These are phyloP conservation scores for Amanita rubescens DNA, from an alignment of 768 basidiomycete species.

Conservation along the genomic window DNA sequence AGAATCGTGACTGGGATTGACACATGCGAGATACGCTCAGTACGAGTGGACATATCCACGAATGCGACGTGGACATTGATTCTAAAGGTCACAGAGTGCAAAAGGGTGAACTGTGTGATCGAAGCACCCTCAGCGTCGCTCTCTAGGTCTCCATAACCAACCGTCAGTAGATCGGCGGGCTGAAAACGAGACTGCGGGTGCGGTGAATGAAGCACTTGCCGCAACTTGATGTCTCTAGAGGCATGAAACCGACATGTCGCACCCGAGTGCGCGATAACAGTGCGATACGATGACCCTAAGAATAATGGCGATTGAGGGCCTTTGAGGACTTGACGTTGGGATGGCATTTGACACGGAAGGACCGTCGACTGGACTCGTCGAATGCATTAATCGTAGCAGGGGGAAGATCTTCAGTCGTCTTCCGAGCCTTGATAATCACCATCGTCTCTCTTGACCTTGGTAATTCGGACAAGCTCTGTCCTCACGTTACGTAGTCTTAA, in stretches of 20 bases:
- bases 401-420: constrained; percentile 20
- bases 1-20: constrained; percentile 65
- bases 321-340: constrained; percentile 27
- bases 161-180: constrained; percentile 33
- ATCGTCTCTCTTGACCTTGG: constrained; percentile 45
- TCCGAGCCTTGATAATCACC: constrained; percentile 32
- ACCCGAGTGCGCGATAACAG: constrained; percentile 75
- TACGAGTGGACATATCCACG: constrained; percentile 60
- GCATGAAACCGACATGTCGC: constrained; percentile 90
- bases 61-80: constrained; percentile 72
- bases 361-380: constrained; percentile 7
- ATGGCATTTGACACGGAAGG: constrained; percentile 15
- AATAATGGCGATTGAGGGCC: constrained; percentile 31
- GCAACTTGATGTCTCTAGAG: constrained; percentile 60
- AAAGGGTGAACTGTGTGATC: constrained; percentile 73
- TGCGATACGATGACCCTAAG: constrained; percentile 36
- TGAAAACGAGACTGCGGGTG: constrained; percentile 37
- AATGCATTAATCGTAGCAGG: constrained; percentile 12
- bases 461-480: constrained; percentile 65
- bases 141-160: constrained; percentile 41
- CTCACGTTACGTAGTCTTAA: constrained; percentile 74
- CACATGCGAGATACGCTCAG: constrained; percentile 58
- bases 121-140: constrained; percentile 61
- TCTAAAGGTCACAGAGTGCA: constrained; percentile 78
- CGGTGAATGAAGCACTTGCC: constrained; percentile 73